These are phyloP conservation scores for Fraxinus anomala DNA, from an alignment of 257 asterid species.

Conservation along the genomic window DNA sequence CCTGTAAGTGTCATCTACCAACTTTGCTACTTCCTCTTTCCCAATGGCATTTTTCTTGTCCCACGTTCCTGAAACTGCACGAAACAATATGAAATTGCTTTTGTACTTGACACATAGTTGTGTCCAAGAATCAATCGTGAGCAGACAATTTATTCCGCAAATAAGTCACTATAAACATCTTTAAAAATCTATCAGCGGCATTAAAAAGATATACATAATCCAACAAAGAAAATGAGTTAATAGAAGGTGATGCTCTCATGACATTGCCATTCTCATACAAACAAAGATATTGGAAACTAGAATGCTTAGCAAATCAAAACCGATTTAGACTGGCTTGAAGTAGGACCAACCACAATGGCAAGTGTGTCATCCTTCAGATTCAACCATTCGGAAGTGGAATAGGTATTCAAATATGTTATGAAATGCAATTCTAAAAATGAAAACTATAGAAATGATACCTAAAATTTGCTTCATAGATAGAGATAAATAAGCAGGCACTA, in stretches of 20 bases:
- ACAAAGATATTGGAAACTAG: neutral
- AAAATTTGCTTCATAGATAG: neutral
- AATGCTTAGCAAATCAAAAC: neutral
- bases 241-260: neutral
- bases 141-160: neutral
- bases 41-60: constrained; percentile 73
- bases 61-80: constrained; percentile 71
- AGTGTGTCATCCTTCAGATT: neutral
- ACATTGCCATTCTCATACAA: neutral
- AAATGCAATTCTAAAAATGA: neutral
- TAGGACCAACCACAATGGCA: neutral
- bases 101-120: neutral
- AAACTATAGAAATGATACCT: neutral
- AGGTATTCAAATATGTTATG: neutral
- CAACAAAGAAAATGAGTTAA: neutral
- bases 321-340: neutral
- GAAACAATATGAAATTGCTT: constrained; percentile 20
- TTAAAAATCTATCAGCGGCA: neutral
- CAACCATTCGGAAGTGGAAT: neutral
- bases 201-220: neutral
- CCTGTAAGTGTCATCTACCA: constrained; percentile 92
- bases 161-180: neutral
- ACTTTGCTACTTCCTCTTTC: constrained; percentile 79
- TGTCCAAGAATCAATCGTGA: neutral
- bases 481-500: neutral